Evolutionary conservation across 805 yeast genomes (phyloP), one percentile per base, ranked within the genome.

Genomic region (Yamadazyma takamatsuzukensis): DNA sequence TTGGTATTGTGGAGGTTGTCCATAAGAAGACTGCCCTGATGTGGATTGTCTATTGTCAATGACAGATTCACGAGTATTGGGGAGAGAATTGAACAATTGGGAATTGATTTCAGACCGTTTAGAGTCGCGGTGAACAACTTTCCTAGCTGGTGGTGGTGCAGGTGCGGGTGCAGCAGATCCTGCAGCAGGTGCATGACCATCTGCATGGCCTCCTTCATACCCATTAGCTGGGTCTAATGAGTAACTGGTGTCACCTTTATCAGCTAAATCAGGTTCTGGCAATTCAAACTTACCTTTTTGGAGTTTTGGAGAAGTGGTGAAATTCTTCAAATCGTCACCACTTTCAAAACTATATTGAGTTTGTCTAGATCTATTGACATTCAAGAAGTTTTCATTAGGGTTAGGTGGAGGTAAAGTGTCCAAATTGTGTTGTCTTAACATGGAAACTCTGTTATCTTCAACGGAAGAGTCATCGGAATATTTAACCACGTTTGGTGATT

Each of bases 61-160:
- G 11, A 52, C 32, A 2, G 66, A 57, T 9, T 55, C 64, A 30
- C 70, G 53, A 4, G 75, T 54, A 17, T 46, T 49, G 4, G 70
- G 70, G 34, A 72, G 51, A 35, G 69, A 61, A 18, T 67, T 67
- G 56, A 72, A 74, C 16, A 69, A 47, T 41, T 63, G 71, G 2
- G 77, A 70, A 37, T 66, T 60, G 15, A 39, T 34, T 21, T 42
- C 47, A 7, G 33, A 15, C 18, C 46, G 25, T n/a, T n/a, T 69
- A 23, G 53, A 50, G 25, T 54, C 59, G 37, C 57, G 61, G 39
- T 65, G 56, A 3, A 53, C 53, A 10, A 64, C 66, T 46, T 73
- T 76, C 51, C 81, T 68, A 2, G 80, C 61, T 23, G 80, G 80
- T 13, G 80, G 82, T 22, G 78, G 74, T 4, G 72, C 70, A 5